phyloP scores from a whole-genome alignment of 192 early-diverging fungal genomes.

The Thamnidium elegans region DNA sequence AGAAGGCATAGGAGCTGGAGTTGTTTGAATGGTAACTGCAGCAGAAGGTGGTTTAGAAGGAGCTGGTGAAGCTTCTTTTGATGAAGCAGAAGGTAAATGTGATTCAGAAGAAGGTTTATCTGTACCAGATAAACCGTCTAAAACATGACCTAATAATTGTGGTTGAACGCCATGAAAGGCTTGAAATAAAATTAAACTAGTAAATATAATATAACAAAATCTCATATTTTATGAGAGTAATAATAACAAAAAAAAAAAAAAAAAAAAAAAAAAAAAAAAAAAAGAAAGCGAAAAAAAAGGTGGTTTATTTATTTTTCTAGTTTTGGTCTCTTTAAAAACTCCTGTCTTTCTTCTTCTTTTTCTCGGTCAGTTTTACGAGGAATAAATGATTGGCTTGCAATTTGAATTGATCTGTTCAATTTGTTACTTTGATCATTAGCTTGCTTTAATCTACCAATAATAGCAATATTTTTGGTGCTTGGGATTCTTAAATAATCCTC shows the following conservation, averaged over 20 bases:
- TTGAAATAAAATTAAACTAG: too few species aligned
- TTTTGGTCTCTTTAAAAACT: conserved; percentile 27
- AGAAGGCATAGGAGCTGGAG: conserved; percentile 4
- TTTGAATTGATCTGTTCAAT: conserved; percentile 23
- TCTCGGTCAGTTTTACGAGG: conserved; percentile 54
- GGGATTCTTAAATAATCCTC: conserved; percentile 73
- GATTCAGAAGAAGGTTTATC: background rate
- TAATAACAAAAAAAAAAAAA: conserved; percentile 16
- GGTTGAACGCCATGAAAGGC: background rate
- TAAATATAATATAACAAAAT: too few species aligned
- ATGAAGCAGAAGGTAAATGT: background rate
- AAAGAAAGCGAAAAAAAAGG: conserved; percentile 2
- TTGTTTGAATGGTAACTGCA: background rate
- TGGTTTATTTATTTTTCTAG: conserved; percentile 14
- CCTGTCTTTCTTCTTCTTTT: conserved; percentile 42
- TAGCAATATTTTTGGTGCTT: conserved; percentile 75
- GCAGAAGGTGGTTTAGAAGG: background rate
- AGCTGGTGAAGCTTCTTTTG: background rate
- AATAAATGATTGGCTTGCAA: conserved; percentile 36
- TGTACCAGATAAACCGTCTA: background rate
- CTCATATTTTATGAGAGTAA: background rate
- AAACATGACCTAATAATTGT: conserved; percentile 6
- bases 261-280: background rate
- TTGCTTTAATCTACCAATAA: conserved; percentile 49
- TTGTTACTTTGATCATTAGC: background rate